These are phyloP conservation scores for Colletotrichum tofieldiae DNA, from an alignment of 2,329 filamentous ascomycete genomes.

Conservation along the genomic window DNA sequence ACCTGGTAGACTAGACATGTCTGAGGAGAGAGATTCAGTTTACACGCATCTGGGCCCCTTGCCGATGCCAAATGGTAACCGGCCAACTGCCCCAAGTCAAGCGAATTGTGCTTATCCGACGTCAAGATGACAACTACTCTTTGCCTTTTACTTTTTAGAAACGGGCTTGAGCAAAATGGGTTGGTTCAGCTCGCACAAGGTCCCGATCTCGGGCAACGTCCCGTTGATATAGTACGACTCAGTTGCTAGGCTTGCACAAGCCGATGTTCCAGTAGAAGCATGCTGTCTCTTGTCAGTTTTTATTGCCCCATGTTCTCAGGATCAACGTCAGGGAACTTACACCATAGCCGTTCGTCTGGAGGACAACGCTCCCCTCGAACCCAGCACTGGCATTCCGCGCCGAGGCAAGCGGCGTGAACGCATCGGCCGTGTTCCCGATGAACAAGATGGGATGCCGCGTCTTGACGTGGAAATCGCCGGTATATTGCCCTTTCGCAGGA, in stretches of 20 bases:
- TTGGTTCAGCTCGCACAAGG: slow-evolving; percentile 40
- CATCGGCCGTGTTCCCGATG: slow-evolving; percentile 57
- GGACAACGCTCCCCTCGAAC: slow-evolving; percentile 56
- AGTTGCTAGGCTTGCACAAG: slow-evolving; percentile 40
- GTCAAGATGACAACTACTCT: neutral
- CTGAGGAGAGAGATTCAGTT: neutral
- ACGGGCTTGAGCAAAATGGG: slow-evolving; percentile 14
- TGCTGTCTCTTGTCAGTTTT: neutral
- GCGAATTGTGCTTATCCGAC: neutral
- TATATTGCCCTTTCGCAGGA: slow-evolving; percentile 55
- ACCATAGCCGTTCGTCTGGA: slow-evolving; percentile 55
- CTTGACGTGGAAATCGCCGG: slow-evolving; percentile 51
- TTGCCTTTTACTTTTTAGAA: neutral
- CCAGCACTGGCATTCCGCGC: slow-evolving; percentile 55
- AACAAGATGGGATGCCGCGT: slow-evolving; percentile 55
- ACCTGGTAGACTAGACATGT: neutral
- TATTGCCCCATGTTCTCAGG: neutral
- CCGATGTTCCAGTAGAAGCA: neutral
- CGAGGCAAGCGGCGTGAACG: slow-evolving; percentile 56
- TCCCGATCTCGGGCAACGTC: slow-evolving; percentile 39
- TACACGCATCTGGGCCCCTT: neutral
- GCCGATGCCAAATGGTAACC: neutral
- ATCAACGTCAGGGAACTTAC: slow-evolving; percentile 47
- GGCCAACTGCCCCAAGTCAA: neutral
- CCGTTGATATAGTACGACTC: slow-evolving; percentile 44